Conservation (phyloP, 768 basidiomycete species). For the Leccinellum rugosiceps region DNA sequence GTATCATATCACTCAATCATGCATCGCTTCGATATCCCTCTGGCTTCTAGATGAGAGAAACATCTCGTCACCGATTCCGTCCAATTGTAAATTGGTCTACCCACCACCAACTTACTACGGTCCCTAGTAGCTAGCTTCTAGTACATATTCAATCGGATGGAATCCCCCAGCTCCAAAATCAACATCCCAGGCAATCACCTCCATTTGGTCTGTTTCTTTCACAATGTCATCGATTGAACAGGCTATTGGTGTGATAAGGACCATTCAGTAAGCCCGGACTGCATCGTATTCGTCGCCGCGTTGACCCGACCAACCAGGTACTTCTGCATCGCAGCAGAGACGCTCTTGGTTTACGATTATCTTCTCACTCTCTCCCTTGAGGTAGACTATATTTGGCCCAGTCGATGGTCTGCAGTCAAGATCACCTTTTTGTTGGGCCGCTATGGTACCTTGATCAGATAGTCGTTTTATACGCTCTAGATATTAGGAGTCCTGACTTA, state of each 20-base stretch:
- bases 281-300: background rate
- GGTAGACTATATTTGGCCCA: constrained; percentile 5
- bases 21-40: too few relatives aligned
- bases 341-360: constrained; percentile 6
- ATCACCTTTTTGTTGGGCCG: constrained; percentile 15
- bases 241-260: background rate
- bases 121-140: too few relatives aligned
- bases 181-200: background rate
- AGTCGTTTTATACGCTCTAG: constrained; percentile 2
- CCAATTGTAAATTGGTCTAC: too few relatives aligned
- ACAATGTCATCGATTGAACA: background rate
- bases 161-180: too few relatives aligned
- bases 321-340: background rate
- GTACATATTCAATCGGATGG: too few relatives aligned
- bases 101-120: too few relatives aligned
- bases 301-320: background rate
- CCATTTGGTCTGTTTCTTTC: background rate
- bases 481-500: constrained; percentile 13
- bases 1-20: too few relatives aligned
- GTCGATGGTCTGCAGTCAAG: constrained; percentile 5
- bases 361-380: constrained; percentile 13
- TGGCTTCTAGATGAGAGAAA: too few relatives aligned
- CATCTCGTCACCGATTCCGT: too few relatives aligned
- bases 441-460: constrained; percentile 9
- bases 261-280: background rate